Conservation (phyloP, 208 protist genomes). For the Trypanosoma avium region DNA sequence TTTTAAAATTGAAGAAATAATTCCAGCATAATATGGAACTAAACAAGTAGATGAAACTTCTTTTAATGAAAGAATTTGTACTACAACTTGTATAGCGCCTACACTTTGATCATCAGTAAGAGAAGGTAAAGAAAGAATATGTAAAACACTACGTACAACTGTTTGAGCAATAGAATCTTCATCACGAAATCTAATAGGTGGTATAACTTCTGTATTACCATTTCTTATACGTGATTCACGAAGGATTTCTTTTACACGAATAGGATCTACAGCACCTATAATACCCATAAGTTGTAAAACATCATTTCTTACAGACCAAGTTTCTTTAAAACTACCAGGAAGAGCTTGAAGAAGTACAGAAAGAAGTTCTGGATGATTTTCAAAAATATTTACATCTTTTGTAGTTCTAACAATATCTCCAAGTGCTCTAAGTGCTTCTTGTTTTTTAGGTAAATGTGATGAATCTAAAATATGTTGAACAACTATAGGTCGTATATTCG, state of each 20-base stretch:
- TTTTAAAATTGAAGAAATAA: slow-evolving; percentile 65
- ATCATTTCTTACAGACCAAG: slow-evolving; percentile 84
- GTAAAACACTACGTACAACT: slow-evolving; percentile 68
- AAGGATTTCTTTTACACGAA: slow-evolving; percentile 79
- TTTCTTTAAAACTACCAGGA: slow-evolving; percentile 87
- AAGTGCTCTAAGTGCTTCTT: slow-evolving; percentile 81
- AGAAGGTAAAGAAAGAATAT: slow-evolving; percentile 80
- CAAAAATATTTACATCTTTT: slow-evolving; percentile 81
- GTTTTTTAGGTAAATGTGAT: slow-evolving; percentile 80
- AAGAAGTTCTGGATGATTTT: slow-evolving; percentile 74
- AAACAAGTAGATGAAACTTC: slow-evolving; percentile 48
- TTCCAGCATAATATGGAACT: slow-evolving; percentile 51
- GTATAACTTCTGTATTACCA: slow-evolving; percentile 17
- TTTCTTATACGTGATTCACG: slow-evolving; percentile 44
- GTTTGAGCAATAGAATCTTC: slow-evolving; percentile 76
- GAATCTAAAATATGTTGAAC: slow-evolving; percentile 82
- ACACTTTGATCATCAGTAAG: slow-evolving; percentile 84
- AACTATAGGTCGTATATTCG: slow-evolving; percentile 62
- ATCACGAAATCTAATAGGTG: slow-evolving; percentile 26
- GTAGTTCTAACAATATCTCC: slow-evolving; percentile 88
- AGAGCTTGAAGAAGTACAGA: slow-evolving; percentile 76
- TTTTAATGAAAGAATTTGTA: slow-evolving; percentile 68
- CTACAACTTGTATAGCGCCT: slow-evolving; percentile 70
- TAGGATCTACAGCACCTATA: slow-evolving; percentile 85
- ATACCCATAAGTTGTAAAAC: slow-evolving; percentile 90